Evolutionary conservation across 805 yeast genomes (phyloP), one percentile per base, ranked within the genome.

Genomic region (Clavispora santaluciae): DNA sequence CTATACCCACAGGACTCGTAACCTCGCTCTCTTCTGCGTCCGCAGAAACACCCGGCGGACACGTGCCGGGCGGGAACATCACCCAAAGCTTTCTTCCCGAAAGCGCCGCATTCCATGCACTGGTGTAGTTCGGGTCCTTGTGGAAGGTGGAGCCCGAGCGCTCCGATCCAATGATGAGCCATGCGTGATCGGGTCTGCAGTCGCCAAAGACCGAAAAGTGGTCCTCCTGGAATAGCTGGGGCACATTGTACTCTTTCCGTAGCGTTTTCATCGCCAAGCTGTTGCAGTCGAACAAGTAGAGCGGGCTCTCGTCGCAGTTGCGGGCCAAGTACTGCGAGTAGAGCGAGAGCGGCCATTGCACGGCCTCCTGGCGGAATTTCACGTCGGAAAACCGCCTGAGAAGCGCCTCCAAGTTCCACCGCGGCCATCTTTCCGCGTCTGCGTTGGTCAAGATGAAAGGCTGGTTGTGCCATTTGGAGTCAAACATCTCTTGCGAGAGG

Each of bases 101-200:
- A 2, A 89, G 60, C 2, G 81, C 79, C 0, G 90, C 76, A 58
- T 89, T 89, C 96, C 96, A 89, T 0, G 96, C 96, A 38, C 84
- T 78, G 0, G 96, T 90, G 34, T 78, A 76, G 57, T 89, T 89
- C 6, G 97, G 97, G 55, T 89, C 97, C 53, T 90, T 89, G 60
- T 89, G 97, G 60, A 88, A 89, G 0, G 95, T 84, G 1, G 95
- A 86, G 0, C 96, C 97, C 6, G 88, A 79, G 36, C 95, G 63
- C 16, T 66, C 69, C 2, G 95, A 89, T 0, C 97, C 97, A 6
- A 85, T 73, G 35, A 90, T 90, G 17, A 89, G 65, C 97, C 97
- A 89, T n/a, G 91, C 76, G 58, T 85, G 83, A 60, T 89, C 96
- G 1, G 97, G 97, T 37, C 96, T 68, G 51, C 85, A 81, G 12